A percentile compares a stretch with the other conserved stretches of the same genome.
Conservation (phyloP, 371 early-diverging fungal genomes). For the Rhizopus sp. region DNA sequence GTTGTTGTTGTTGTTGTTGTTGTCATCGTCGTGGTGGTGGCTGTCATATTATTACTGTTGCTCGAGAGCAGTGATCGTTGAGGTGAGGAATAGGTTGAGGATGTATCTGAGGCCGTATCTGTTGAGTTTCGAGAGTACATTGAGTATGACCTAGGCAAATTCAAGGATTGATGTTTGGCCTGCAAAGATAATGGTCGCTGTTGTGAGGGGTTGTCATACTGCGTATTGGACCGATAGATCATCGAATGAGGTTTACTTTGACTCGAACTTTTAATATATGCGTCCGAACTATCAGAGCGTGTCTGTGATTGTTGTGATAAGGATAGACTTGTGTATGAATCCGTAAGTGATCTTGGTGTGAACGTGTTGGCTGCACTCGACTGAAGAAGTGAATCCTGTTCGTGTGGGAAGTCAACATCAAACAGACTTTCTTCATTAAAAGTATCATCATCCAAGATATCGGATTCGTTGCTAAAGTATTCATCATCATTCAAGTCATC, state of each 20-base stretch:
- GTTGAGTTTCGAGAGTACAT: slow-evolving; percentile 21
- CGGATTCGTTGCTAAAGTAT: slow-evolving; percentile 32
- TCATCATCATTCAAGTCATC: slow-evolving; percentile 29
- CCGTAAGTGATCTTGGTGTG: background rate
- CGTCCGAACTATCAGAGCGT: background rate
- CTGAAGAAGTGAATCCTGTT: slow-evolving; percentile 37
- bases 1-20: slow-evolving; percentile 10
- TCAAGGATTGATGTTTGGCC: slow-evolving; percentile 6
- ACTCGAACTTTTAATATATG: background rate
- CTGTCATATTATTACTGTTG: too few relatives aligned
- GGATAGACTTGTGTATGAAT: too few relatives aligned
- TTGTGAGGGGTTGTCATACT: background rate
- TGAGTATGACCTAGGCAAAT: slow-evolving; percentile 21
- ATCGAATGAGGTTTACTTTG: slow-evolving; percentile 16
- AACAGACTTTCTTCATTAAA: slow-evolving; percentile 54
- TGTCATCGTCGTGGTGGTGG: background rate
- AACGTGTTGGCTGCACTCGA: slow-evolving; percentile 7
- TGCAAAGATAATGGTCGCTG: slow-evolving; percentile 24
- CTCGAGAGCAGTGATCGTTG: background rate
- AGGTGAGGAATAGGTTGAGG: slow-evolving; percentile 8
- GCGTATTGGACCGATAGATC: slow-evolving; percentile 6
- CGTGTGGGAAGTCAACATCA: slow-evolving; percentile 54
- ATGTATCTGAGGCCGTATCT: slow-evolving; percentile 15
- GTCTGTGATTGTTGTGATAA: too few relatives aligned
- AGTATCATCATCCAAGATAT: slow-evolving; percentile 50